phyloP scores from a whole-genome alignment of 2,329 filamentous ascomycete genomes.

The Xylaria sp. region DNA sequence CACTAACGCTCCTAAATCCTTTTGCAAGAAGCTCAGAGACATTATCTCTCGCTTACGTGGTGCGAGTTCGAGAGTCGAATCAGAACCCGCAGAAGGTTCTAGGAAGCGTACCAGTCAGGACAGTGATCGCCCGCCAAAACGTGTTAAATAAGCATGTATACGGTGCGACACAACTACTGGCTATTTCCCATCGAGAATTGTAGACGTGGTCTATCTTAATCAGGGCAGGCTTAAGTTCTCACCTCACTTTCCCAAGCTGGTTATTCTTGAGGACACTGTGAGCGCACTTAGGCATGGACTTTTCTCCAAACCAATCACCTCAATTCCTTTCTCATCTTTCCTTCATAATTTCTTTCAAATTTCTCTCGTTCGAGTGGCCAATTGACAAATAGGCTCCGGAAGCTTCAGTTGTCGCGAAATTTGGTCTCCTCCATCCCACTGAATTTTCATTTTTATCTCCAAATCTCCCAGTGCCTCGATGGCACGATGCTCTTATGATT shows the following conservation, averaged over 20 bases:
- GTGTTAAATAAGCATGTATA: slow-evolving; percentile 39
- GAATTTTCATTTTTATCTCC: neutral
- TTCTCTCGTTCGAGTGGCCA: slow-evolving; percentile 15
- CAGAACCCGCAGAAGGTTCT: slow-evolving; percentile 26
- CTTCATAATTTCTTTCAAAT: slow-evolving; percentile 9
- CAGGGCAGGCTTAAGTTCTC: neutral
- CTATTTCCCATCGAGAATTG: neutral
- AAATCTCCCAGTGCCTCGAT: slow-evolving; percentile 21
- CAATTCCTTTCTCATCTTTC: slow-evolving; percentile 38
- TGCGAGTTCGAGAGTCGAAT: slow-evolving; percentile 24
- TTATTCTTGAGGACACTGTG: slow-evolving; percentile 10
- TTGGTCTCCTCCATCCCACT: slow-evolving; percentile 3
- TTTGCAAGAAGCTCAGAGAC: slow-evolving; percentile 47
- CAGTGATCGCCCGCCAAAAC: slow-evolving; percentile 42
- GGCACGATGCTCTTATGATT: slow-evolving; percentile 7
- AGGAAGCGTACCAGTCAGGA: slow-evolving; percentile 43
- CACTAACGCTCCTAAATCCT: slow-evolving; percentile 45
- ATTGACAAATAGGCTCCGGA: slow-evolving; percentile 21
- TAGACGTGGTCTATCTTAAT: slow-evolving; percentile 17
- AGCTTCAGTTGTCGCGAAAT: slow-evolving; percentile 12
- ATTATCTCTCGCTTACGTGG: slow-evolving; percentile 48
- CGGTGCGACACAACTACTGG: neutral
- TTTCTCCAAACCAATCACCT: slow-evolving; percentile 31
- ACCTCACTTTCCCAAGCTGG: slow-evolving; percentile 10
- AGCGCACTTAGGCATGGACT: slow-evolving; percentile 17